Conservation (phyloP, 2,329 filamentous ascomycete species). For the Mariannaea elegans region DNA sequence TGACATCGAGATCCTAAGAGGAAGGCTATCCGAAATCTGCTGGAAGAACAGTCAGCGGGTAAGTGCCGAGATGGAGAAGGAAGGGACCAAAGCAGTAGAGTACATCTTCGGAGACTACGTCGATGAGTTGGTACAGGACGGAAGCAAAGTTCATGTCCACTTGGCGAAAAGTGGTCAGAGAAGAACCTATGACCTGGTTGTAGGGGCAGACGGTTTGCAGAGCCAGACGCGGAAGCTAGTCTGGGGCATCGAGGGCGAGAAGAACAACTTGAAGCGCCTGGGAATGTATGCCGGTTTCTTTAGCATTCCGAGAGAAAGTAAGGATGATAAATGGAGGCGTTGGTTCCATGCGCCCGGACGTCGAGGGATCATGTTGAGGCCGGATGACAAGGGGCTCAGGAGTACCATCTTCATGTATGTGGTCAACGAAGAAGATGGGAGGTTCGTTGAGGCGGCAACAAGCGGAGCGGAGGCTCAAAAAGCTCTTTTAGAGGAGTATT, state of each 20-base stretch:
- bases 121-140: slow-evolving; percentile 41
- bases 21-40: slow-evolving; percentile 50
- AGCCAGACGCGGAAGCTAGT: slow-evolving; percentile 4
- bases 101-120: slow-evolving; percentile 45
- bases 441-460: slow-evolving; percentile 30
- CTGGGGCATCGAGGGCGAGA: slow-evolving; percentile 1
- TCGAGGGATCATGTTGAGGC: slow-evolving; percentile 44
- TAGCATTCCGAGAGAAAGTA: slow-evolving; percentile 44
- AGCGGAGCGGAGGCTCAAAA: slow-evolving; percentile 48
- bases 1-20: slow-evolving; percentile 69
- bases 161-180: slow-evolving; percentile 54
- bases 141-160: slow-evolving; percentile 42
- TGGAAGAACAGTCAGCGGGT: not conserved
- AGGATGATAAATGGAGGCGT: slow-evolving; percentile 34
- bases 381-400: slow-evolving; percentile 32
- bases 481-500: slow-evolving; percentile 48
- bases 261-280: not conserved
- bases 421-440: slow-evolving; percentile 38
- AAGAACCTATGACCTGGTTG: slow-evolving; percentile 58
- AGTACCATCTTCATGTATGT: slow-evolving; percentile 39
- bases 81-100: slow-evolving; percentile 16
- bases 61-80: slow-evolving; percentile 38
- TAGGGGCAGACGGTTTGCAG: slow-evolving; percentile 62
- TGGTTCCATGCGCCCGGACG: slow-evolving; percentile 46
- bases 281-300: slow-evolving; percentile 46